Base-by-base conservation (phyloP, 176 grass and related monocot genomes). In the Paspalum notatum region DNA sequence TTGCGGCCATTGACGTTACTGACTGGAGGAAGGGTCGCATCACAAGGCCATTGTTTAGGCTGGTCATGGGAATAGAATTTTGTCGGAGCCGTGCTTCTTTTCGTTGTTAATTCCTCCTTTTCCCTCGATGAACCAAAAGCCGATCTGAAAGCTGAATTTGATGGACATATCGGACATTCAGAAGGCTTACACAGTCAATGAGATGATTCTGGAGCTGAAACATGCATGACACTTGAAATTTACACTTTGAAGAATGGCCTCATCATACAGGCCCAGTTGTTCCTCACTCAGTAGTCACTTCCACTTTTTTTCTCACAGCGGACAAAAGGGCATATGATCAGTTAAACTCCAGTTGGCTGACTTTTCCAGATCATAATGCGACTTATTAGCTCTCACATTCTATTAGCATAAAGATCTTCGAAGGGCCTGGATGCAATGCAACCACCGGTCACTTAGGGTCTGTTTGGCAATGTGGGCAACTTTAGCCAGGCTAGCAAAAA, bases 31-130 rank as follows among this genome's bases (percentile, higher is more conserved):
- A 81, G 71, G 73, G 78, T 45, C 78, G 20, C 58, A 52, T 72
- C 83, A 32, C 41, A 50, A 37, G 57, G 49, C 12, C 41, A 50
- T 72, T 81, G 41, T 82, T 71, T 81, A 76, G 38, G 58, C n/a
- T 60, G 13, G 38, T 71, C 15, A 78, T 60, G 64, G 50, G 78
- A 85, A 60, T 77, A 89, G 22, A 85, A 51, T 89, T 81, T 85
- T 37, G 58, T 49, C 40, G 65, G 57, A 27, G 16, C 3, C 41
- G 2, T 14, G 24, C 22, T 68, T 55, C 40, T 62, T 80, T 81
- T 57, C 25, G 20, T 44, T 64, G 4, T 9, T 32, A 61, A 27
- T 61, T 60, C n/a, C 17, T 26, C 8, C 42, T 71, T 77, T 46
- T 38, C 41, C 3, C 17, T 7, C 27, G 2, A 27, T 43, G 5